phyloP scores from a whole-genome alignment of 805 yeast species.

The Cyberlindnera nakhonratchasimensis region DNA sequence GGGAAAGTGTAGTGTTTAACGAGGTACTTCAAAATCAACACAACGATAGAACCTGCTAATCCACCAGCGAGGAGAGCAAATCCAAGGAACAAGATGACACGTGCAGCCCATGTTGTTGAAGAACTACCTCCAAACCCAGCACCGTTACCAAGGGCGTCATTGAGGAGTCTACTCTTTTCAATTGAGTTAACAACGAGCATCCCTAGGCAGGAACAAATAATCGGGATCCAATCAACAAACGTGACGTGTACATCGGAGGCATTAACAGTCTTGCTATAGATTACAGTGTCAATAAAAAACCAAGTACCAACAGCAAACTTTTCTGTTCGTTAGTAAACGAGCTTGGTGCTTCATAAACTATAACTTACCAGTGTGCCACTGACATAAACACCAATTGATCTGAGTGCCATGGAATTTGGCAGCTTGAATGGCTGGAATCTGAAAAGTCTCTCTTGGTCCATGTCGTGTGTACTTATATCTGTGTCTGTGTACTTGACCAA shows the following conservation, averaged over 20 bases:
- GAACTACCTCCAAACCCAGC: slow-evolving; percentile 36
- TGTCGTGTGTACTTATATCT: slow-evolving; percentile 9
- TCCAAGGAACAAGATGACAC: slow-evolving; percentile 86
- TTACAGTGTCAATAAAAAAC: slow-evolving; percentile 84
- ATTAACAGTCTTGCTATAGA: slow-evolving; percentile 79
- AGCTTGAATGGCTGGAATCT: slow-evolving; percentile 61
- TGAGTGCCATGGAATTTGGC: slow-evolving; percentile 66
- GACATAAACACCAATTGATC: slow-evolving; percentile 73
- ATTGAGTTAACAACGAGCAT: slow-evolving; percentile 65
- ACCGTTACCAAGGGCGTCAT: slow-evolving; percentile 32
- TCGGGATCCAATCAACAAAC: slow-evolving; percentile 94
- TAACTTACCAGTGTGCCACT: slow-evolving; percentile 53
- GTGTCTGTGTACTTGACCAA: slow-evolving; percentile 4
- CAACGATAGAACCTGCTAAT: slow-evolving; percentile 85
- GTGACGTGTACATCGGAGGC: slow-evolving; percentile 85
- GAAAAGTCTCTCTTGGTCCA: slow-evolving; percentile 52
- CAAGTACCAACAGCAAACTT: slow-evolving; percentile 82
- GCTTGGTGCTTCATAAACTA: too few species aligned
- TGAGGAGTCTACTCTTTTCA: slow-evolving; percentile 40
- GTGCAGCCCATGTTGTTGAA: slow-evolving; percentile 86
- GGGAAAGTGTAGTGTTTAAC: slow-evolving; percentile 79
- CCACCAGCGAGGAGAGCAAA: slow-evolving; percentile 94
- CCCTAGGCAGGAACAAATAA: slow-evolving; percentile 82
- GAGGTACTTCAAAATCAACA: slow-evolving; percentile 78
- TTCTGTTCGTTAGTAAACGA: not conserved